Conservation (phyloP, 1,139 yeast species). For the Kodamaea sp. region DNA sequence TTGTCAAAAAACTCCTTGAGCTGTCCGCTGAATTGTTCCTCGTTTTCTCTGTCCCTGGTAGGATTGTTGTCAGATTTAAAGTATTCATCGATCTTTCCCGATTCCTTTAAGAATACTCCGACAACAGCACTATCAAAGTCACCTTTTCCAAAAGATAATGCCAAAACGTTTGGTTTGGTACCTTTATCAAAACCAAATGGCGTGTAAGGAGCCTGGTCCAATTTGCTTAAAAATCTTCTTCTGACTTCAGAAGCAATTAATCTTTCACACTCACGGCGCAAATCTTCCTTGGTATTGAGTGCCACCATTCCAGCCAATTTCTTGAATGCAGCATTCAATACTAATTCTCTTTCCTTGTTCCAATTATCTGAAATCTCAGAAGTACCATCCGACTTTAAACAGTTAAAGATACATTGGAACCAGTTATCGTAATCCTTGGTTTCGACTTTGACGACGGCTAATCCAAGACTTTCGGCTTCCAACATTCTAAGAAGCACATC, state of each 20-base stretch:
- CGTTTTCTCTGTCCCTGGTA: conserved; percentile 54
- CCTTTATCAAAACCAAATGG: conserved; percentile 80
- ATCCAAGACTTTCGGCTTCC: conserved; percentile 78
- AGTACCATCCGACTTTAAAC: conserved; percentile 78
- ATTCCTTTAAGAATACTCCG: conserved; percentile 76
- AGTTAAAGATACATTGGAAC: conserved; percentile 52
- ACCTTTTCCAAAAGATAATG: conserved; percentile 86
- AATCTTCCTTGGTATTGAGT: conserved; percentile 78
- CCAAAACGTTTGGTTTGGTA: conserved; percentile 79
- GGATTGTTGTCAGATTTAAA: conserved; percentile 80
- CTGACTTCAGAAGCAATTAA: conserved; percentile 71
- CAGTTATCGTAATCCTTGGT: conserved; percentile 44
- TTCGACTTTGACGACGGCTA: conserved; percentile 48
- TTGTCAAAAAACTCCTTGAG: conserved; percentile 45
- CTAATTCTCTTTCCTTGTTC: conserved; percentile 74
- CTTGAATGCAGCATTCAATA: conserved; percentile 67
- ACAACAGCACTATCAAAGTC: conserved; percentile 83
- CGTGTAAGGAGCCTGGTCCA: conserved; percentile 92
- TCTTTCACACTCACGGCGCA: conserved; percentile 76
- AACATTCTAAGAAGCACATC: conserved; percentile 85
- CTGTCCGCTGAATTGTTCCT: conserved; percentile 57
- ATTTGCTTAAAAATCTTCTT: conserved; percentile 61
- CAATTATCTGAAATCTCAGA: conserved; percentile 80
- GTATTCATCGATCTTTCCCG: conserved; percentile 74
- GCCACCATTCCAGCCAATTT: conserved; percentile 69